A percentile compares a stretch with the other conserved stretches of the same genome.
Evolutionary conservation across 352 stramenopile genomes (phyloP).

Genomic region (Phytopythium ostracodes): DNA sequence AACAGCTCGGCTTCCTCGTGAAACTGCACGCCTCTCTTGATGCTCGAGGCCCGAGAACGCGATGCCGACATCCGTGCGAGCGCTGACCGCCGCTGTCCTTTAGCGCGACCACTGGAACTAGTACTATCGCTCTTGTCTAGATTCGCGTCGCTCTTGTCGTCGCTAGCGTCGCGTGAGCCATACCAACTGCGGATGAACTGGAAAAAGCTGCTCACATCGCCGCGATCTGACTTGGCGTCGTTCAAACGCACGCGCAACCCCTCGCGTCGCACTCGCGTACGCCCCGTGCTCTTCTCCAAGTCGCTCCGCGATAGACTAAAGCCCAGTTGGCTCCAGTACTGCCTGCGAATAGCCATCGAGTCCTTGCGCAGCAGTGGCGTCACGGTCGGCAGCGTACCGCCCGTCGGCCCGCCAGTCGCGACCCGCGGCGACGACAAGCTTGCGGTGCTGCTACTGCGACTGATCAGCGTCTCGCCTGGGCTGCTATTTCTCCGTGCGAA

Average conservation of each 20-base stretch:
- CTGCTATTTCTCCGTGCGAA: slow-evolving; percentile 11
- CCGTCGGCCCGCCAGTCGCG: slow-evolving; percentile 15
- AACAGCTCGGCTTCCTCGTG: slow-evolving; percentile 81
- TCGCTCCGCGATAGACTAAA: slow-evolving; percentile 78
- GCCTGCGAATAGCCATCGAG: slow-evolving; percentile 76
- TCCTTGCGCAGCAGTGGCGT: slow-evolving; percentile 61
- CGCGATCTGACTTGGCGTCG: slow-evolving; percentile 37
- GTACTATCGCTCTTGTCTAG: slow-evolving; percentile 13
- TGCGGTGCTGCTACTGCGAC: neutral
- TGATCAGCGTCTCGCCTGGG: slow-evolving; percentile 10
- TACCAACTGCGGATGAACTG: slow-evolving; percentile 85
- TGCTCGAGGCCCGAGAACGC: slow-evolving; percentile 18
- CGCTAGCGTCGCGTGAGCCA: slow-evolving; percentile 25
- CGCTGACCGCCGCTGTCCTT: neutral
- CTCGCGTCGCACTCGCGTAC: slow-evolving; percentile 56
- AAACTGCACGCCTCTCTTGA: slow-evolving; percentile 56
- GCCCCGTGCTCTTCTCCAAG: slow-evolving; percentile 70
- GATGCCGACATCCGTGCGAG: slow-evolving; percentile 16
- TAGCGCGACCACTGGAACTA: neutral
- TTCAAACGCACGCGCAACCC: slow-evolving; percentile 79
- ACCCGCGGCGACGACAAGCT: slow-evolving; percentile 5
- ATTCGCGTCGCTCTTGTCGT: slow-evolving; percentile 18
- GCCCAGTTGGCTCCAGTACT: slow-evolving; percentile 86
- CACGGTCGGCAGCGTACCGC: slow-evolving; percentile 14
- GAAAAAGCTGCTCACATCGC: slow-evolving; percentile 62